These are phyloP conservation scores for Hirsutella minnesotensis DNA, from an alignment of 2,329 filamentous ascomycete species.

Conservation along the genomic window DNA sequence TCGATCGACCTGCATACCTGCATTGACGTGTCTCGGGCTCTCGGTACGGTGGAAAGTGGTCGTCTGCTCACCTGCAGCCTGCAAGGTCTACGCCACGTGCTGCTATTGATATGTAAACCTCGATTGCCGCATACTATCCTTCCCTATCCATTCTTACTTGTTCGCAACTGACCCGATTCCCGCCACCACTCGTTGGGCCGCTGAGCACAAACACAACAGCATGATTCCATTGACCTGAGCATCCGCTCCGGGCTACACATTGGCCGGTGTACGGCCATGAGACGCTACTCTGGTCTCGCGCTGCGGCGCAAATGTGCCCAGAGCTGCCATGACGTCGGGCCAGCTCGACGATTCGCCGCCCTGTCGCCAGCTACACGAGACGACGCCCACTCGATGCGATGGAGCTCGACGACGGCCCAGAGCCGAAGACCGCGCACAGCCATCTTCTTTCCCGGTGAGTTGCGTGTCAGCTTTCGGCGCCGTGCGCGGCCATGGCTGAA, in stretches of 20 bases:
- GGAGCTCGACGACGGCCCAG: constrained; percentile 15
- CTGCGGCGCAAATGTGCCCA: constrained; percentile 16
- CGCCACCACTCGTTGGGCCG: background rate
- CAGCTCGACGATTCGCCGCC: constrained; percentile 1
- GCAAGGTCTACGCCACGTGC: background rate
- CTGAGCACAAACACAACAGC: background rate
- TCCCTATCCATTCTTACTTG: background rate
- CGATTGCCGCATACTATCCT: background rate
- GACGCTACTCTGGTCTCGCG: constrained; percentile 16
- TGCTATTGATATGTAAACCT: background rate
- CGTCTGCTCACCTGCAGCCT: background rate
- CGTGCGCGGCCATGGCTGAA: background rate
- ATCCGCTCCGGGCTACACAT: background rate
- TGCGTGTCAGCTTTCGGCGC: background rate
- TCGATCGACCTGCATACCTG: too few relatives aligned
- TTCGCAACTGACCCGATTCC: too few relatives aligned
- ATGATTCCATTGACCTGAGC: constrained; percentile 6
- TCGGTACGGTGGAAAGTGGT: too few relatives aligned
- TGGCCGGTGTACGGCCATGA: constrained; percentile 18
- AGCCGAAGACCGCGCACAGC: constrained; percentile 36
- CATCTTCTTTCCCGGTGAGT: constrained; percentile 46
- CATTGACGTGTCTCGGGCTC: too few relatives aligned
- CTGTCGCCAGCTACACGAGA: background rate
- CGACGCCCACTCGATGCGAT: background rate
- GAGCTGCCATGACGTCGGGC: background rate